Evolutionary conservation across 345 rosid species (phyloP).

Genomic region (Moricandia moricandioides): DNA sequence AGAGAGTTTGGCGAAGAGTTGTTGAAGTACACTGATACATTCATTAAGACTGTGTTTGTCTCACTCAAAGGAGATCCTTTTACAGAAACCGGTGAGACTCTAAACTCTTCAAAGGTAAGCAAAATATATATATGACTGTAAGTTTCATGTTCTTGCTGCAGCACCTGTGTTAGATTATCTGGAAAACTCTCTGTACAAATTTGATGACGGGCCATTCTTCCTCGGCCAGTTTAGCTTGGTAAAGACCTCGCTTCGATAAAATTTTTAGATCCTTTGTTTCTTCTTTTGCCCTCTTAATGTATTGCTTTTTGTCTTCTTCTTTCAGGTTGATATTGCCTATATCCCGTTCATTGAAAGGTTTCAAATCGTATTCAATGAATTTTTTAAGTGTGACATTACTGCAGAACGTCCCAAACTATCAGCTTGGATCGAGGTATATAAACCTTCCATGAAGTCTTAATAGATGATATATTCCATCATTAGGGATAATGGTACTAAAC

Average conservation of each 20-base stretch:
- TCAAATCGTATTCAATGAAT: slow-evolving; percentile 49
- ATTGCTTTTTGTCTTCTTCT: not conserved
- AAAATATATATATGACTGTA: not conserved
- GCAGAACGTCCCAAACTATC: slow-evolving; percentile 72
- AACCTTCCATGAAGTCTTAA: not conserved
- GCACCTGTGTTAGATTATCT: slow-evolving; percentile 70
- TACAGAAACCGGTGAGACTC: slow-evolving; percentile 54
- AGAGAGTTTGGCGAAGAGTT: slow-evolving; percentile 61
- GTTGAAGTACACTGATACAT: slow-evolving; percentile 57
- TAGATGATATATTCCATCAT: not conserved
- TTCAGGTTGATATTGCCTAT: slow-evolving; percentile 75
- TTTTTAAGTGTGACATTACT: slow-evolving; percentile 53
- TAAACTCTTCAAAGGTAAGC: not conserved
- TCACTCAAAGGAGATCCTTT: slow-evolving; percentile 65
- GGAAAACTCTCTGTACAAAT: slow-evolving; percentile 63
- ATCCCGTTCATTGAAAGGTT: slow-evolving; percentile 67
- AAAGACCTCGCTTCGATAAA: slow-evolving; percentile 8
- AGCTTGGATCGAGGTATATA: slow-evolving; percentile 68
- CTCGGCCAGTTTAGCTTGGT: slow-evolving; percentile 82
- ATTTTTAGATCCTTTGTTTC: not conserved
- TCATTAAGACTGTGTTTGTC: slow-evolving; percentile 34
- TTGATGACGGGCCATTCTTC: slow-evolving; percentile 85
- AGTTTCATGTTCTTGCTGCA: slow-evolving; percentile 31
- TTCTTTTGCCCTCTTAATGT: not conserved
- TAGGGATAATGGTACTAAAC: not conserved